phyloP scores from a whole-genome alignment of 2,329 filamentous ascomycete species.

The Aspergillus brasiliensis region DNA sequence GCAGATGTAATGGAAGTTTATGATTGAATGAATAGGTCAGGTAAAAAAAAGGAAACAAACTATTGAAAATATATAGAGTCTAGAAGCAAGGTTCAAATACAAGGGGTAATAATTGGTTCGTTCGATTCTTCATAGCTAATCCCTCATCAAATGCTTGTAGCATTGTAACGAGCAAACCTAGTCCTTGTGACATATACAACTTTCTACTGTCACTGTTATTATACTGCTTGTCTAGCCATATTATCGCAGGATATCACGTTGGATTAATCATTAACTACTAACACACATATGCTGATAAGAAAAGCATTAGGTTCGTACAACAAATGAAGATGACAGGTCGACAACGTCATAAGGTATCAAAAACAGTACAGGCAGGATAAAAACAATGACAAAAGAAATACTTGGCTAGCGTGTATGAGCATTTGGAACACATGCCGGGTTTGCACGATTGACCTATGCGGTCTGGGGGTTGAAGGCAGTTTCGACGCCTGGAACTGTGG shows the following conservation, averaged over 20 bases:
- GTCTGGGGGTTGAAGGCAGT: constrained; percentile 27
- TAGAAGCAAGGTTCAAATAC: neutral
- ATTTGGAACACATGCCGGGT: neutral
- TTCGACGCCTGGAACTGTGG: constrained; percentile 18
- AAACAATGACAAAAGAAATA: constrained; percentile 9
- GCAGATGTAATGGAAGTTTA: constrained; percentile 38
- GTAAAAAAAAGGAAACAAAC: neutral
- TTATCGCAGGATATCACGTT: neutral
- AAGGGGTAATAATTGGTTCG: neutral
- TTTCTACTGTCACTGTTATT: no score
- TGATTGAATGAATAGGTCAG: neutral
- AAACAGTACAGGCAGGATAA: neutral
- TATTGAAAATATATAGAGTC: constrained; percentile 6
- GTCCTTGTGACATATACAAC: no score
- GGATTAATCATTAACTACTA: constrained; percentile 9
- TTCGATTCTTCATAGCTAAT: neutral
- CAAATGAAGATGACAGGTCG: neutral
- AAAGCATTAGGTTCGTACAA: neutral
- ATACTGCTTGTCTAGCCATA: no score
- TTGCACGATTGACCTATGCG: constrained; percentile 14
- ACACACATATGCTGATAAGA: neutral
- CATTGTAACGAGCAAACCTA: no score
- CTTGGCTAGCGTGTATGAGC: neutral
- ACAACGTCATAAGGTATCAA: constrained; percentile 1
- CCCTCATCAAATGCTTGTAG: neutral